phyloP scores from a whole-genome alignment of 768 basidiomycete genomes.

The Cyclocybe cylindracea region DNA sequence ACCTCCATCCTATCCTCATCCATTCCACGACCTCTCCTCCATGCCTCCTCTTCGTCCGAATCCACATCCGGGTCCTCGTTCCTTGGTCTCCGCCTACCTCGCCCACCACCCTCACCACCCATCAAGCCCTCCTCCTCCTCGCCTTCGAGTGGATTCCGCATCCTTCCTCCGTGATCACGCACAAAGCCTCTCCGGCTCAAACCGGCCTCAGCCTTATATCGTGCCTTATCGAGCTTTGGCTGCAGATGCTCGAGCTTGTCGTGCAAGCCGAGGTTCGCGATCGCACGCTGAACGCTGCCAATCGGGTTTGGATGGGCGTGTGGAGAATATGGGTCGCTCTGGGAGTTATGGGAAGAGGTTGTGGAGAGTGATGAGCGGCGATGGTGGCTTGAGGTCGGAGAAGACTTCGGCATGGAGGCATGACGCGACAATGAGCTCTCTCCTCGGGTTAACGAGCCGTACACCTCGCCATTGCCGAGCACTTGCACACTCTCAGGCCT shows the following conservation, averaged over 20 bases:
- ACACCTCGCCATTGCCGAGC: constrained; percentile 21
- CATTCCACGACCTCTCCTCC: constrained; percentile 6
- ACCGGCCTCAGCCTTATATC: constrained; percentile 75
- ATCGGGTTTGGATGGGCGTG: constrained; percentile 2
- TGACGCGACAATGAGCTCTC: background rate
- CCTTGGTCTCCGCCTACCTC: constrained; percentile 26
- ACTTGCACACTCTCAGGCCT: constrained; percentile 70
- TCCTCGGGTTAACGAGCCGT: background rate
- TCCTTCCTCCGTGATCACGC: constrained; percentile 31
- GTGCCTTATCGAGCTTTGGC: constrained; percentile 60
- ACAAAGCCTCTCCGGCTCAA: constrained; percentile 62
- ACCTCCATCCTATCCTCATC: background rate
- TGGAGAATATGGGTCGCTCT: background rate
- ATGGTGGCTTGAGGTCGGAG: background rate
- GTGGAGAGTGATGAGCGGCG: constrained; percentile 2
- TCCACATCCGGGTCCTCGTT: constrained; percentile 34
- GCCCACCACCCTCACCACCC: constrained; percentile 37
- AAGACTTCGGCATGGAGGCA: too few relatives aligned
- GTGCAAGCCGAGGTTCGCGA: constrained; percentile 32
- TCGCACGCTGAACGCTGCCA: constrained; percentile 41
- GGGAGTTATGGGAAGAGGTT: background rate
- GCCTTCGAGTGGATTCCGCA: constrained; percentile 6
- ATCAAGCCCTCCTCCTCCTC: constrained; percentile 40
- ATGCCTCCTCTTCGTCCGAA: constrained; percentile 10
- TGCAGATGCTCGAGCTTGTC: constrained; percentile 34